Evolutionary conservation across 208 protist species (phyloP).

Genomic region (Acanthamoeba triangularis): DNA sequence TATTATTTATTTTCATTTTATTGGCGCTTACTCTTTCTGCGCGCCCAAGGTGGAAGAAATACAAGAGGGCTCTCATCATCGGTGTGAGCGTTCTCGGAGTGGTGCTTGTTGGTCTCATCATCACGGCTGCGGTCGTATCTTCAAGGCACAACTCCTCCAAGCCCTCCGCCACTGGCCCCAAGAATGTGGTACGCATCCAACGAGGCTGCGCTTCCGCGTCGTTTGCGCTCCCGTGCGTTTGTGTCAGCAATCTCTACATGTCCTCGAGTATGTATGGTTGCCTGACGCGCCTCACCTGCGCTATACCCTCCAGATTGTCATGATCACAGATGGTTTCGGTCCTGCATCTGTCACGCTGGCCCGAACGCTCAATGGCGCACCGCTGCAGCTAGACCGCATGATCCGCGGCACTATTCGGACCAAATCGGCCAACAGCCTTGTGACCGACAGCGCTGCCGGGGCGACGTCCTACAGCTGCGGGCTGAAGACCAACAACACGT

Average conservation of each 20-base stretch:
- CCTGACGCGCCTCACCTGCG: background rate
- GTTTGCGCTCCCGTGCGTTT: background rate
- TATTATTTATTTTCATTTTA: background rate
- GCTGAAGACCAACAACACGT: constrained; percentile 81
- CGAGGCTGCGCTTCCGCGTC: background rate
- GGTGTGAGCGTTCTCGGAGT: background rate
- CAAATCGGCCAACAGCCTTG: constrained; percentile 37
- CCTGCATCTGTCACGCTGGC: constrained; percentile 64
- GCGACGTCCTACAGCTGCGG: constrained; percentile 84
- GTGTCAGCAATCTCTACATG: too few species aligned
- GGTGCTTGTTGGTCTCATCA: constrained; percentile 37
- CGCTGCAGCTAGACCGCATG: constrained; percentile 77
- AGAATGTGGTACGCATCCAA: constrained; percentile 20
- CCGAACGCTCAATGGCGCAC: background rate
- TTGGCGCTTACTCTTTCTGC: too few species aligned
- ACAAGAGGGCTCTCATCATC: constrained; percentile 32
- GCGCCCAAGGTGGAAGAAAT: background rate
- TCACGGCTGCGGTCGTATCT: background rate
- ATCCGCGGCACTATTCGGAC: constrained; percentile 80
- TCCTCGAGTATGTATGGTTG: background rate
- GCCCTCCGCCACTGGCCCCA: background rate
- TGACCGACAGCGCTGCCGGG: constrained; percentile 85
- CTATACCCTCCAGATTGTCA: constrained; percentile 41
- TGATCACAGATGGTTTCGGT: constrained; percentile 86
- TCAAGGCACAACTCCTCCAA: background rate